Conservation (phyloP, 345 rosid genomes). For the Barbarea vulgaris region DNA sequence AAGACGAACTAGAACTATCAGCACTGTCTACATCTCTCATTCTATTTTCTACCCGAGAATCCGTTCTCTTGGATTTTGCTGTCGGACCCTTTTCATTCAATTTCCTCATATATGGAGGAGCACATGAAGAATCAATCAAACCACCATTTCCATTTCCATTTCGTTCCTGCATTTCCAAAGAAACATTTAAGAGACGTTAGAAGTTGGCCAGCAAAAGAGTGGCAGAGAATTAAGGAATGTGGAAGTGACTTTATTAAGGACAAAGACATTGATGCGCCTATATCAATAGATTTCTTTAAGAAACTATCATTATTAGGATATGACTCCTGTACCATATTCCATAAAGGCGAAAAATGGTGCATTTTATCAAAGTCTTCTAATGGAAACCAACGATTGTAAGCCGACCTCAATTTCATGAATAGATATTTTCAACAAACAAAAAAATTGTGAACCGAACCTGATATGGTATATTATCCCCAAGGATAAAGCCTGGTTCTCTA, state of each 20-base stretch:
- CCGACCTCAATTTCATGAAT: not conserved
- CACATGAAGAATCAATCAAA: constrained; percentile 36
- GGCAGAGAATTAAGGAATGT: constrained; percentile 5
- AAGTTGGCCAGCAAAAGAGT: constrained; percentile 16
- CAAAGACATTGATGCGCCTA: not conserved
- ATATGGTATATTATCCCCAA: constrained; percentile 35
- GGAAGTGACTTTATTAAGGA: constrained; percentile 10
- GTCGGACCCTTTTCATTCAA: constrained; percentile 37
- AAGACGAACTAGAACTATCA: constrained; percentile 50
- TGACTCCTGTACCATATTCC: constrained; percentile 8
- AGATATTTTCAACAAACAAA: not conserved
- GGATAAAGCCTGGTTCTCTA: constrained; percentile 20
- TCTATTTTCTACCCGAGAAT: constrained; percentile 43
- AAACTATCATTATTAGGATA: constrained; percentile 6
- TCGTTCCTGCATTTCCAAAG: constrained; percentile 45
- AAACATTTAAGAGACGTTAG: constrained; percentile 9
- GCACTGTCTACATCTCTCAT: constrained; percentile 35
- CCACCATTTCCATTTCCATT: constrained; percentile 40
- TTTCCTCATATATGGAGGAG: constrained; percentile 40
- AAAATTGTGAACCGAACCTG: constrained; percentile 49
- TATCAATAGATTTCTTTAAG: constrained; percentile 4
- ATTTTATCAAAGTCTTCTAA: not conserved
- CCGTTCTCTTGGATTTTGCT: constrained; percentile 29
- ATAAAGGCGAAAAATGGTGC: not conserved
- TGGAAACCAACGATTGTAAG: constrained; percentile 10